phyloP scores from a whole-genome alignment of 129 eudicot genomes.

The Ambrosia trifida region DNA sequence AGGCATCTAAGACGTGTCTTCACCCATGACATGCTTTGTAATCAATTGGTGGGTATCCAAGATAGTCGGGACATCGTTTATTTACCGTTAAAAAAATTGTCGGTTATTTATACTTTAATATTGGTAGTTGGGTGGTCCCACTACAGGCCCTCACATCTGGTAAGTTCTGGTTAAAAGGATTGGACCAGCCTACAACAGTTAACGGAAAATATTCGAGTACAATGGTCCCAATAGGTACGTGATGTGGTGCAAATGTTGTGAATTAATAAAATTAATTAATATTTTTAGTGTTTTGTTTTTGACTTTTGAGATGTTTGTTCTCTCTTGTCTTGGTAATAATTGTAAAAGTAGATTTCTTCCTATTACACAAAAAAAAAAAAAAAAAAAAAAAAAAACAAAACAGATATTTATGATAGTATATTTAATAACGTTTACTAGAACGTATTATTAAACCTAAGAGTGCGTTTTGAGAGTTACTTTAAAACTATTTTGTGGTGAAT shows the following conservation, averaged over 20 bases:
- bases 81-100: too few species aligned
- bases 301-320: neutral
- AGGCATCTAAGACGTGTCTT: too few species aligned
- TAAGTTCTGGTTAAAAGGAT: constrained; percentile 1
- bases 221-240: neutral
- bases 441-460: too few species aligned
- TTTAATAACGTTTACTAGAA: too few species aligned
- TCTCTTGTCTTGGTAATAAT: neutral
- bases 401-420: too few species aligned
- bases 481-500: too few species aligned
- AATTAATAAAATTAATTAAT: neutral
- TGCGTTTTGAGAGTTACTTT: too few species aligned
- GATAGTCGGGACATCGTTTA: too few species aligned
- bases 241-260: neutral
- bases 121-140: neutral
- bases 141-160: neutral
- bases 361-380: neutral
- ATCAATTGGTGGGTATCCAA: too few species aligned
- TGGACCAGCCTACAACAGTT: neutral
- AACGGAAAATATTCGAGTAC: neutral
- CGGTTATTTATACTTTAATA: too few species aligned
- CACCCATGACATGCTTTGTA: too few species aligned
- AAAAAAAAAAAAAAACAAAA: too few species aligned
- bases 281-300: neutral
- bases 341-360: neutral